phyloP scores from a whole-genome alignment of 2,329 filamentous ascomycete species.

The Colletotrichum eleusines region DNA sequence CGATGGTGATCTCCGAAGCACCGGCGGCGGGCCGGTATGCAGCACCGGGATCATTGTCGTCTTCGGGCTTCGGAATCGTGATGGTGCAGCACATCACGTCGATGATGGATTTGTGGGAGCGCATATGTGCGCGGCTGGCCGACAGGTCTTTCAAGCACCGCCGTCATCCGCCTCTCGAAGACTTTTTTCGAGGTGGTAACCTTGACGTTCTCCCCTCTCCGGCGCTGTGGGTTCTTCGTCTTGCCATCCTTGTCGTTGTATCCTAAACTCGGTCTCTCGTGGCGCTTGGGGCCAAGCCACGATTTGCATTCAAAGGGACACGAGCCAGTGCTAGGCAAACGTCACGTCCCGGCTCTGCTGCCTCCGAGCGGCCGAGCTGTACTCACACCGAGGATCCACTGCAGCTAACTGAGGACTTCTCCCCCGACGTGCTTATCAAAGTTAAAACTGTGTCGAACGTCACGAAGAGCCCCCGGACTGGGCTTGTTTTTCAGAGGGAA shows the following conservation, averaged over 20 bases:
- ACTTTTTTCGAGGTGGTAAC: background rate
- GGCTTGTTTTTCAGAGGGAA: background rate
- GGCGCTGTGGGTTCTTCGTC: background rate
- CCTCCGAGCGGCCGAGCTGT: background rate
- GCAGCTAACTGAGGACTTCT: background rate
- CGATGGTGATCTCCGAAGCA: background rate
- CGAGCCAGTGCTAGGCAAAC: background rate
- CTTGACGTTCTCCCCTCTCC: background rate
- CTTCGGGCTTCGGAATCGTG: background rate
- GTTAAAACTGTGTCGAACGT: background rate
- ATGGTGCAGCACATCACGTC: background rate
- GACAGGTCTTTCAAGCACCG: background rate
- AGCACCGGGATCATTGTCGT: background rate
- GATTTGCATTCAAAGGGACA: background rate
- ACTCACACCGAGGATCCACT: constrained; percentile 17
- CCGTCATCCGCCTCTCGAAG: background rate
- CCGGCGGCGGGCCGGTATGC: background rate
- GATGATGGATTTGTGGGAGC: background rate
- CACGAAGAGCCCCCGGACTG: constrained; percentile 2
- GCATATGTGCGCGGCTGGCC: background rate
- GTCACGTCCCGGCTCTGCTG: background rate
- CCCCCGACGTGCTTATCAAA: constrained; percentile 21
- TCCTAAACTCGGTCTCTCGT: no score
- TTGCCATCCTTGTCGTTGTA: background rate
- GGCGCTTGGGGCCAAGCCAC: background rate